These are phyloP conservation scores for Xylaria grammica DNA, from an alignment of 495 filamentous ascomycete species.

Conservation along the genomic window DNA sequence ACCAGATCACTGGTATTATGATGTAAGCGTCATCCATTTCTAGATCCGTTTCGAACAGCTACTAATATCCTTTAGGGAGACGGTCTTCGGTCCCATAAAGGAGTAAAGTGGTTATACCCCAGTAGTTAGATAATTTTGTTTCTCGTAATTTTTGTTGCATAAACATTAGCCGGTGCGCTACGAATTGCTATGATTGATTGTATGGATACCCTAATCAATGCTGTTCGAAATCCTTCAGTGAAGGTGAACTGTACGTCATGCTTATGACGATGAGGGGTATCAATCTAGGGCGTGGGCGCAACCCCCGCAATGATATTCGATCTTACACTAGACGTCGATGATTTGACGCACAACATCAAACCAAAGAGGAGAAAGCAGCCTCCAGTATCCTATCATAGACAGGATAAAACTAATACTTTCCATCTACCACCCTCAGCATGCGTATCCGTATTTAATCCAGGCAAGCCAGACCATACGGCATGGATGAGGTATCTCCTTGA, in stretches of 20 bases:
- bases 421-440: neutral
- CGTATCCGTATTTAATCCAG: neutral
- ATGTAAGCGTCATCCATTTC: constrained; percentile 45
- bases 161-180: constrained; percentile 20
- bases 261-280: neutral
- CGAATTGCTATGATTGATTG: constrained; percentile 25
- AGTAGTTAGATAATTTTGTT: constrained; percentile 17
- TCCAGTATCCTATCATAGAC: neutral
- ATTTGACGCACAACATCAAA: neutral
- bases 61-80: constrained; percentile 18
- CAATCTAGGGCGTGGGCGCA: neutral
- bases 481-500: no score
- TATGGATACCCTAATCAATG: constrained; percentile 24
- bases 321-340: neutral
- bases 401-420: constrained; percentile 6
- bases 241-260: neutral
- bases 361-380: neutral
- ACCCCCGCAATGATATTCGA: neutral
- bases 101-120: constrained; percentile 23
- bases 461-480: no score
- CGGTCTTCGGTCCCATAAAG: constrained; percentile 22
- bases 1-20: constrained; percentile 94
- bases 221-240: neutral
- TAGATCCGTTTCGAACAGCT: neutral
- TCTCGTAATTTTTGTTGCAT: constrained; percentile 21